Evolutionary conservation across 2,329 filamentous ascomycete genomes (phyloP).

Genomic region (Aureobasidium mangrovei): DNA sequence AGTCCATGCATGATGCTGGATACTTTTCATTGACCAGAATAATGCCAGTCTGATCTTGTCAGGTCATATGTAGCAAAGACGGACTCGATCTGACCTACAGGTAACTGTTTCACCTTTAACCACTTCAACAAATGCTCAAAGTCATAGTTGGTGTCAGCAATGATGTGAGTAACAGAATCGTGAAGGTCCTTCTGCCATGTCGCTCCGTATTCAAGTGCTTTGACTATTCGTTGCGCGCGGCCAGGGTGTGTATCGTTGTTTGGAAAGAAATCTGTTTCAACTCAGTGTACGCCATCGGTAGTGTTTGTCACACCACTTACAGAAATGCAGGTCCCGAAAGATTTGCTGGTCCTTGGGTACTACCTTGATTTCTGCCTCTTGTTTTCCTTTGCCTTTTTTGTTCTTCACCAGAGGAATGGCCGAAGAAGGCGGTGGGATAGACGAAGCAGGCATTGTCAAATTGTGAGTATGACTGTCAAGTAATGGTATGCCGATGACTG

Average conservation of each 20-base stretch:
- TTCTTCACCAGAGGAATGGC: slow-evolving; percentile 6
- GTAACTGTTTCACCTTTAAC: slow-evolving; percentile 41
- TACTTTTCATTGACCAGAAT: slow-evolving; percentile 43
- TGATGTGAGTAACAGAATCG: slow-evolving; percentile 59
- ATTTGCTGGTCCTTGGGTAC: slow-evolving; percentile 23
- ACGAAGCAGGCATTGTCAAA: slow-evolving; percentile 17
- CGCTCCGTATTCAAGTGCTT: slow-evolving; percentile 67
- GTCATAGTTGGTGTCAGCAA: slow-evolving; percentile 62
- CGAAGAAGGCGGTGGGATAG: slow-evolving; percentile 11
- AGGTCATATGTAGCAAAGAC: neutral
- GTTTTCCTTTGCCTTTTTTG: slow-evolving; percentile 8
- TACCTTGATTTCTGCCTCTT: slow-evolving; percentile 15
- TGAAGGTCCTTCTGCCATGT: slow-evolving; percentile 54
- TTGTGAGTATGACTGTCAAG: neutral
- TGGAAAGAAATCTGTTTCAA: slow-evolving; percentile 58
- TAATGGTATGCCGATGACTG: neutral
- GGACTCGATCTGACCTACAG: slow-evolving; percentile 33
- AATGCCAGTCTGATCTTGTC: slow-evolving; percentile 30
- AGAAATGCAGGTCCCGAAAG: slow-evolving; percentile 26
- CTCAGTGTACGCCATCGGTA: neutral
- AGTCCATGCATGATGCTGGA: slow-evolving; percentile 36
- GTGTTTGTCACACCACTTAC: neutral
- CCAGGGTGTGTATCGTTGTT: slow-evolving; percentile 63
- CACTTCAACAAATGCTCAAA: slow-evolving; percentile 55
- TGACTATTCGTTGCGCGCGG: slow-evolving; percentile 63